Conservation (phyloP, 371 early-diverging fungal genomes). For the Saksenaea oblongispora region DNA sequence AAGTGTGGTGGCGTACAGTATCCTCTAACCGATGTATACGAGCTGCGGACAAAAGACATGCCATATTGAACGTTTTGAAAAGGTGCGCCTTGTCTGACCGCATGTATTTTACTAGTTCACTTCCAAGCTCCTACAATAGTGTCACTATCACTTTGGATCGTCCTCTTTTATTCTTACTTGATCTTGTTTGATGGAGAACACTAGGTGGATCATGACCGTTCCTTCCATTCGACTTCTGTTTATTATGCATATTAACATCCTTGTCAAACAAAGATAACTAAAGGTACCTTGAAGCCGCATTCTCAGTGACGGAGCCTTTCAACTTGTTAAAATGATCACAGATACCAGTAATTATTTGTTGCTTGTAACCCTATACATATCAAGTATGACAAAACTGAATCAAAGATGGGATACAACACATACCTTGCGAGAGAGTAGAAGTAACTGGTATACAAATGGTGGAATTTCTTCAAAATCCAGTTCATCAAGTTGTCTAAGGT, state of each 20-base stretch:
- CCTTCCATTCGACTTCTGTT: slow-evolving; percentile 48
- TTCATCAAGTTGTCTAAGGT: slow-evolving; percentile 42
- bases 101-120: slow-evolving; percentile 56
- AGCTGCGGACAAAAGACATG: slow-evolving; percentile 59
- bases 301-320: slow-evolving; percentile 19
- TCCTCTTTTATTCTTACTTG: slow-evolving; percentile 29
- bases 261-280: neutral
- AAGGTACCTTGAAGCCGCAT: slow-evolving; percentile 17
- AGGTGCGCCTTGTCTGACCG: slow-evolving; percentile 43
- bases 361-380: slow-evolving; percentile 43
- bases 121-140: slow-evolving; percentile 47
- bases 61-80: slow-evolving; percentile 53
- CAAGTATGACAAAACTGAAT: neutral
- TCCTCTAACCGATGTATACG: slow-evolving; percentile 64
- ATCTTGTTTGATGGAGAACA: slow-evolving; percentile 66
- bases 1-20: slow-evolving; percentile 21
- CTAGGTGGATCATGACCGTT: slow-evolving; percentile 61
- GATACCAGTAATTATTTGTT: slow-evolving; percentile 44
- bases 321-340: slow-evolving; percentile 45
- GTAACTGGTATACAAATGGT: slow-evolving; percentile 55
- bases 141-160: neutral
- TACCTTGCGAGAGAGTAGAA: slow-evolving; percentile 64
- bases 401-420: neutral
- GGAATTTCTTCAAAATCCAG: slow-evolving; percentile 61
- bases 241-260: neutral